Conservation (phyloP, 1,284 basidiomycete species). For the Peniophora sp. region DNA sequence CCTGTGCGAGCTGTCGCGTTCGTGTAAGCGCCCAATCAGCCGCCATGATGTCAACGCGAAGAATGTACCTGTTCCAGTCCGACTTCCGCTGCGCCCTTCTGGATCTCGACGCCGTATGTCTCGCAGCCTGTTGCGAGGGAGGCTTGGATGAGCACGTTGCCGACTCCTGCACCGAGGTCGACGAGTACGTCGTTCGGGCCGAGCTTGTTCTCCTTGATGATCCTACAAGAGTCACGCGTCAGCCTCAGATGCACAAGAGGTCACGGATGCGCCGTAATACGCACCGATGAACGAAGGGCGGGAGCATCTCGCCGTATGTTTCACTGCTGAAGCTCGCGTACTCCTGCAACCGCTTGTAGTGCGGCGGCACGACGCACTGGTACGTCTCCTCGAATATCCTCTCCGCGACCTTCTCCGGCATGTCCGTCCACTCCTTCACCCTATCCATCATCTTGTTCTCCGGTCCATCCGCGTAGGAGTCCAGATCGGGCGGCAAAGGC, state of each 20-base stretch:
- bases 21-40: too few relatives aligned
- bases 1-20: constrained; percentile 9
- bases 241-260: not conserved
- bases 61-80: constrained; percentile 48
- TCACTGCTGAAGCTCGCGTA: constrained; percentile 71
- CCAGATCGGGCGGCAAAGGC: constrained; percentile 32
- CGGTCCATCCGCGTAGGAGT: constrained; percentile 28
- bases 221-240: too few relatives aligned
- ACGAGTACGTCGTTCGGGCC: constrained; percentile 55
- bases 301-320: constrained; percentile 74
- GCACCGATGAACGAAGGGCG: constrained; percentile 38
- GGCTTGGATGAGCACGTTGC: constrained; percentile 70
- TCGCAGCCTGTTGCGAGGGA: constrained; percentile 67
- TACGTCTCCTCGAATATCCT: constrained; percentile 74
- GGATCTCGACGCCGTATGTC: constrained; percentile 63
- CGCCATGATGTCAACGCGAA: too few relatives aligned
- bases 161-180: constrained; percentile 75
- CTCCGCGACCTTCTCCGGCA: constrained; percentile 50
- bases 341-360: constrained; percentile 51
- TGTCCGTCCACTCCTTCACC: constrained; percentile 39
- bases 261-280: not conserved
- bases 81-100: constrained; percentile 55
- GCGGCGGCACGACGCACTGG: constrained; percentile 68
- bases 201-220: constrained; percentile 20
- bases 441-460: constrained; percentile 41